Base-by-base conservation (phyloP, 2,329 filamentous ascomycete species). In the Pseudomassariella vexata region DNA sequence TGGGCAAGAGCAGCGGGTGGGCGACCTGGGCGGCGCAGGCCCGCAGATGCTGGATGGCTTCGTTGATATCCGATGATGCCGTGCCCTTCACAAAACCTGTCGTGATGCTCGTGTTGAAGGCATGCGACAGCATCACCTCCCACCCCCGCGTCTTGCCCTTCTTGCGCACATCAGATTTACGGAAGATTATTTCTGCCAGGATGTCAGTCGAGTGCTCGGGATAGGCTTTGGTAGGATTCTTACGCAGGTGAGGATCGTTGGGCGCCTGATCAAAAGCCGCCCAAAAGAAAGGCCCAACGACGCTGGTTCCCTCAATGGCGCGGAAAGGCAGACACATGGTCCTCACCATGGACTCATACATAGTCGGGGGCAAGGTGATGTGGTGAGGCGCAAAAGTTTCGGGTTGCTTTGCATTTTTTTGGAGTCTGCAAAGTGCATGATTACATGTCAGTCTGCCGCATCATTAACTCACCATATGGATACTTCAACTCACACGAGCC, bases 81-180 rank as follows among this genome's bases (percentile, higher is more conserved):
- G 76, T 80, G 36, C 76, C 75, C 57, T 80, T 80, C 47, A 73
- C 64, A 50, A 66, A 80, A 33, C 76, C 76, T 3, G 70, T 73
- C 2, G 76, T 80, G 41, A 78, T 65, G 41, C 60, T 57, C 3
- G 66, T 69, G 9, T 53, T 59, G 54, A 79, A 69, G 28, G 63
- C 66, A 52, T 80, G 63, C 3, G 73, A 76, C 22, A 80, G 65
- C 62, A 76, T 76, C 34, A 79, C 62, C 55, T 80, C 76, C 73
- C 74, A 80, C 26, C 76, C 76, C 34, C 76, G 69, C 11, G 76
- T 80, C 47, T 64, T 66, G 39, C 73, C 75, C 56, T 74, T 78
- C 50, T 80, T 80, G 30, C 73, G 70, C 20, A 80, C 76, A 46
- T 80, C 76, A n/a, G 72, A 77, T 53, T 80, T 80, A 43, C 76